Percentiles rank a stretch among this genome's conserved stretches.
These are phyloP conservation scores for Citrus hindsii DNA, from an alignment of 345 rosid genomes.

Conservation along the genomic window DNA sequence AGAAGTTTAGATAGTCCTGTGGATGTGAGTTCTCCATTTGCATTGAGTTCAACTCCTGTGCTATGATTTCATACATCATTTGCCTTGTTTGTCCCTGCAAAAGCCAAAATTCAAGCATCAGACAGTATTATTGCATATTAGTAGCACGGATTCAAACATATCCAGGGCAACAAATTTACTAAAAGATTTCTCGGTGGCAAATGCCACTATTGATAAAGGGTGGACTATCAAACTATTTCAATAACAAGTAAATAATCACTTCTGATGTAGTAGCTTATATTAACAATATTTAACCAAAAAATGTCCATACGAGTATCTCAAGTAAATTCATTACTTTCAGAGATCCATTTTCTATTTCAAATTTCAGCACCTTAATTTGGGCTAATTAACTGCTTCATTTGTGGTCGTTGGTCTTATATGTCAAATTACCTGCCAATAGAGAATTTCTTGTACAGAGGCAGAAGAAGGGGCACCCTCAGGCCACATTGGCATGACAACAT, in stretches of 20 bases:
- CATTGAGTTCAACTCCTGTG: constrained; percentile 55
- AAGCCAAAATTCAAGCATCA: neutral
- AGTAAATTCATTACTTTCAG: neutral
- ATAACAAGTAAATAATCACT: neutral
- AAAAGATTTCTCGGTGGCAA: neutral
- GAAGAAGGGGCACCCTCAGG: constrained; percentile 83
- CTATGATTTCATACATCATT: constrained; percentile 78
- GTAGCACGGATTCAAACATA: neutral
- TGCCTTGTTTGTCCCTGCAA: constrained; percentile 75
- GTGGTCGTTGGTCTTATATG: neutral
- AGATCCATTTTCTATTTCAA: neutral
- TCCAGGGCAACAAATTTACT: neutral
- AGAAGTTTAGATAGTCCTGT: constrained; percentile 77
- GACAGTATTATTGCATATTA: neutral
- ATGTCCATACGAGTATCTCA: neutral
- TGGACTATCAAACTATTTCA: neutral
- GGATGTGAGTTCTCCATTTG: constrained; percentile 49
- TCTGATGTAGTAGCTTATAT: neutral
- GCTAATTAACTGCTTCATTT: neutral
- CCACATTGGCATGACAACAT: constrained; percentile 85
- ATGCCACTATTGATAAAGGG: neutral
- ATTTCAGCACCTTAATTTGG: neutral
- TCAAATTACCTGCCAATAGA: constrained; percentile 79
- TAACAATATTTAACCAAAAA: neutral
- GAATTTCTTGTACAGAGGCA: constrained; percentile 71